These are phyloP conservation scores for Starmerella tilneyi DNA, from an alignment of 805 yeast genomes.

Conservation along the genomic window DNA sequence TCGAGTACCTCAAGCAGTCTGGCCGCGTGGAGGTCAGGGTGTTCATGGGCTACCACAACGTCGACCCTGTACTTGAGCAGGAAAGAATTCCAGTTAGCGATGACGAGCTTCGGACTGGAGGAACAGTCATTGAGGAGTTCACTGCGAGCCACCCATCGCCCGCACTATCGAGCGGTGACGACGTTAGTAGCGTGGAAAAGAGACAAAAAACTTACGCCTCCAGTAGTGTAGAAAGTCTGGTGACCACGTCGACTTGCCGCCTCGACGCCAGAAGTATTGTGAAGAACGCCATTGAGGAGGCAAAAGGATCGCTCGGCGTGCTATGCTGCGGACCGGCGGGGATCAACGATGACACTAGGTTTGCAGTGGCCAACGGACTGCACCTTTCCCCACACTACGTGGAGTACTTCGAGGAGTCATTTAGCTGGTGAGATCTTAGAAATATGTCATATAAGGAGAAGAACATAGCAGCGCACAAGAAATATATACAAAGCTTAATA, in stretches of 20 bases:
- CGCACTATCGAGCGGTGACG: too few relatives aligned
- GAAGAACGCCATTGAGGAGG: constrained; percentile 30
- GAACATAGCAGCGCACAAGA: neutral
- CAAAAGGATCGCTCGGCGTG: constrained; percentile 41
- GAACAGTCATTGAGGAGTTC: neutral
- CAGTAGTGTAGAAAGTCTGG: neutral
- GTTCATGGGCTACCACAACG: constrained; percentile 4
- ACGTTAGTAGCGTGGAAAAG: neutral
- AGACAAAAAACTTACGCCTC: neutral
- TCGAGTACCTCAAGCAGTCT: constrained; percentile 28
- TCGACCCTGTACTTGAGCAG: neutral
- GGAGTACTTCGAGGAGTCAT: constrained; percentile 60
- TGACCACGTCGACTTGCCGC: too few relatives aligned
- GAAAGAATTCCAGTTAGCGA: neutral
- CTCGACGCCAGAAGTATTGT: constrained; percentile 28
- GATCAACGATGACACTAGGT: constrained; percentile 50
- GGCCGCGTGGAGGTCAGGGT: constrained; percentile 11
- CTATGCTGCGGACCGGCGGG: constrained; percentile 55
- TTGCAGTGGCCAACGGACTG: constrained; percentile 37
- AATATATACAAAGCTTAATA: neutral
- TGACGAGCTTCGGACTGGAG: neutral
- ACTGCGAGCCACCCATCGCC: too few relatives aligned
- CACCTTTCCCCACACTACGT: constrained; percentile 38
- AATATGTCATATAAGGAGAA: too few relatives aligned
- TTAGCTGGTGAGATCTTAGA: constrained; percentile 57